phyloP scores from a whole-genome alignment of 163 green algal species.

The Scenedesmus sp. region DNA sequence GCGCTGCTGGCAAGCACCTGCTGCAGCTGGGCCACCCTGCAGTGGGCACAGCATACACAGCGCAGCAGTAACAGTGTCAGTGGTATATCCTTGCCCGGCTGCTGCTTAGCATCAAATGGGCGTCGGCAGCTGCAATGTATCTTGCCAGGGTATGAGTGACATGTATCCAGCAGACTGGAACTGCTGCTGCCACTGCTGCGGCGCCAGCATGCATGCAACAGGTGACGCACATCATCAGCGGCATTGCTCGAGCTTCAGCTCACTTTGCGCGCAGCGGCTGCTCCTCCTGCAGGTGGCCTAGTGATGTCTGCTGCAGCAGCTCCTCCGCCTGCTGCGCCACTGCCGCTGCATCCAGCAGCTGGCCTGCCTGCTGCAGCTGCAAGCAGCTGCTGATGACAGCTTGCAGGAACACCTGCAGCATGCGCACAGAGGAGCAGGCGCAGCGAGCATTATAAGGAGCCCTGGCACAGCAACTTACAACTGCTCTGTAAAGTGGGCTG shows the following conservation, averaged over 20 bases:
- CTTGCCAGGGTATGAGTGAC: too few species aligned
- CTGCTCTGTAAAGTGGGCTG: background rate
- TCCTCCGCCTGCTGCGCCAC: background rate
- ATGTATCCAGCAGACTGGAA: too few species aligned
- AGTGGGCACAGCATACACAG: background rate
- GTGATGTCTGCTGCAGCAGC: background rate
- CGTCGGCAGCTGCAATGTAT: background rate
- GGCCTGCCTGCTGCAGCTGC: background rate
- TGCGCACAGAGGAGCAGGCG: background rate
- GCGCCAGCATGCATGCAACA: background rate
- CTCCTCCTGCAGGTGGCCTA: background rate
- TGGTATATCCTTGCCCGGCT: background rate
- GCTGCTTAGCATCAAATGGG: background rate
- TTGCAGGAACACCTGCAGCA: slow-evolving; percentile 15
- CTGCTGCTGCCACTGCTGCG: background rate
- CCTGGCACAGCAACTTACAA: background rate
- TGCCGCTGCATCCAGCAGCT: background rate
- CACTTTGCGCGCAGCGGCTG: background rate
- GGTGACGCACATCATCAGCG: background rate
- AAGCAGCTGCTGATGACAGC: background rate
- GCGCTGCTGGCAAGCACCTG: background rate
- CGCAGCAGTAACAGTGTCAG: background rate
- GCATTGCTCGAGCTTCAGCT: background rate
- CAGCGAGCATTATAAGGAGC: background rate
- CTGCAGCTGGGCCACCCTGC: background rate